phyloP scores from a whole-genome alignment of 2,329 filamentous ascomycete species.

The Madurella mycetomatis region DNA sequence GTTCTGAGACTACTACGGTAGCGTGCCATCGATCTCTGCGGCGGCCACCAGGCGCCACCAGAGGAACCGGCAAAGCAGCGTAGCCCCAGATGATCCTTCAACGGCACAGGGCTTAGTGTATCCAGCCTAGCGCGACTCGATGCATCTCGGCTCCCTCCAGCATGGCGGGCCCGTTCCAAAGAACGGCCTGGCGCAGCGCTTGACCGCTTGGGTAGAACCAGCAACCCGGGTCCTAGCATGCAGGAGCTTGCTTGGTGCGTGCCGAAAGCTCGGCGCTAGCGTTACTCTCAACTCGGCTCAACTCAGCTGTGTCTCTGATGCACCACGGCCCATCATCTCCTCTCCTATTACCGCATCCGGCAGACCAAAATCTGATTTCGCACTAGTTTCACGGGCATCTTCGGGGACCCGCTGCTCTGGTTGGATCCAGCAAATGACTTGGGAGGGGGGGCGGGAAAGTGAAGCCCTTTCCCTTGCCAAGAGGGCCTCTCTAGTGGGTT shows the following conservation, averaged over 20 bases:
- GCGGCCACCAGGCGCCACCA: too few species aligned
- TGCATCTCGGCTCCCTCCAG: background rate
- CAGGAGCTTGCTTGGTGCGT: background rate
- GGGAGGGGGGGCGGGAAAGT: background rate
- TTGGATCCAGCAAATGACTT: background rate
- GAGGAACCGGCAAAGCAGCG: background rate
- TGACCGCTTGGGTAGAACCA: background rate
- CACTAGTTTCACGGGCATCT: background rate
- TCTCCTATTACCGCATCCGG: conserved; percentile 10
- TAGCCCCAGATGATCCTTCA: background rate
- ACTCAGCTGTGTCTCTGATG: background rate
- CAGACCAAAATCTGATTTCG: conserved; percentile 1
- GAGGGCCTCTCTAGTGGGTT: background rate
- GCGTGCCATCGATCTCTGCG: too few species aligned
- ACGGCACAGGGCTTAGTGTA: conserved; percentile 11
- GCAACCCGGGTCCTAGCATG: background rate
- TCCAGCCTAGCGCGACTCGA: background rate
- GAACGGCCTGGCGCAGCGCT: background rate
- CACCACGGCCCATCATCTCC: background rate
- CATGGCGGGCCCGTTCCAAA: background rate
- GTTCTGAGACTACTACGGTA: background rate
- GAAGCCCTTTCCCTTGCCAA: background rate
- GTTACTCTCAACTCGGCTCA: too few species aligned
- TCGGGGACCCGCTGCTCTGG: background rate
- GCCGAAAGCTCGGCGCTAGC: background rate